Conservation (phyloP, 768 basidiomycete species). For the Pleurotus cornucopiae region DNA sequence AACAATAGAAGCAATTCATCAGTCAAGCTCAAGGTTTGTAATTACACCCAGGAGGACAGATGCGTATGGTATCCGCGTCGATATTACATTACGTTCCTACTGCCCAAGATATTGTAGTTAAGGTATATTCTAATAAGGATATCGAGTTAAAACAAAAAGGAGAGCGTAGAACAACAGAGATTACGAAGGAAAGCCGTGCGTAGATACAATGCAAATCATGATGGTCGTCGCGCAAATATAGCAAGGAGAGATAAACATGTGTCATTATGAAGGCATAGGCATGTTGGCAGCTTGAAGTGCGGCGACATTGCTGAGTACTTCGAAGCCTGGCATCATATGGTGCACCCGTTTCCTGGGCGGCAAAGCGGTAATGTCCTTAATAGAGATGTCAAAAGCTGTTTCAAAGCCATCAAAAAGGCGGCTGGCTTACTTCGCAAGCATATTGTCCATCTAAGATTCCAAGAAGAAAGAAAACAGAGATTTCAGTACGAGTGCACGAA, state of each 20-base stretch:
- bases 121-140: conserved; percentile 7
- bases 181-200: neutral
- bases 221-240: conserved; percentile 12
- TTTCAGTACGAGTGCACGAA: neutral
- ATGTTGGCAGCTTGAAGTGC: conserved; percentile 54
- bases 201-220: conserved; percentile 15
- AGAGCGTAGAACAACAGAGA: neutral
- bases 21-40: too few species aligned
- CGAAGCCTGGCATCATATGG: conserved; percentile 59
- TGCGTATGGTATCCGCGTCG: neutral
- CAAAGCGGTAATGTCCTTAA: conserved; percentile 47
- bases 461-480: neutral
- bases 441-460: conserved; percentile 34
- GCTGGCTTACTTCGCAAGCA: conserved; percentile 40
- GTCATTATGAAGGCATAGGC: conserved; percentile 44
- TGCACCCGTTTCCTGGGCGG: conserved; percentile 64
- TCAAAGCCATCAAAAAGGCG: conserved; percentile 13
- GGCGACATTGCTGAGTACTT: conserved; percentile 45
- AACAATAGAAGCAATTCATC: too few species aligned
- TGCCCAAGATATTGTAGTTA: neutral
- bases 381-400: conserved; percentile 15
- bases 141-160: conserved; percentile 1
- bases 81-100: conserved; percentile 6
- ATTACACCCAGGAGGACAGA: too few species aligned
- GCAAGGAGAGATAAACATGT: conserved; percentile 7